Base-by-base conservation (phyloP, 2,329 filamentous ascomycete species). In the Tolypocladium amazonense region DNA sequence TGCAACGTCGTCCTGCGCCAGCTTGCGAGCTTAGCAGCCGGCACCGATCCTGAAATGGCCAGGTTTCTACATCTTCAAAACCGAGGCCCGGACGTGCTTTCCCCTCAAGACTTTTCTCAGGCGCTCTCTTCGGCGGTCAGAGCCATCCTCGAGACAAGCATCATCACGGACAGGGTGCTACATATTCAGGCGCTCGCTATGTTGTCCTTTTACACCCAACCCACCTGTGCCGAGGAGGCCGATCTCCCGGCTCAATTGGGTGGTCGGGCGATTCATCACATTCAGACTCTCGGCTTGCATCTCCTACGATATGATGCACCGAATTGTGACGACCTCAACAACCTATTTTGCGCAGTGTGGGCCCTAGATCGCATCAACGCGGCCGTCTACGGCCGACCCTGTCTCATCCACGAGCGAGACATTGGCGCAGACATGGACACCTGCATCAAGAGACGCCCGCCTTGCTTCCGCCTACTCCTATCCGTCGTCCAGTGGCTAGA, bases 341-440 rank as follows among this genome's bases (percentile, higher is more conserved):
- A 74, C 2, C 65, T 86, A 2, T 84, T 85, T 53, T 86, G 82
- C 64, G 81, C 79, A 8, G 73, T 85, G 0, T 87, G 83, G 83
- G 83, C 83, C 0, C 68, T 87, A 1, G 85, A 88, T 65, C 76
- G 82, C 18, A 75, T 87, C 52, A 82, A 82, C 56, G 78, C 82
- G 0, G 80, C 83, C 0, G 77, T 84, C n/a, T 81, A 85, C 60
- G 84, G 83, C 7, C 75, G 84, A 1, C 81, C 85, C 0, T 79
- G 81, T 54, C 68, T 85, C 30, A 79, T 88, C 60, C 83, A 87
- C 62, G 82, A 86, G 63, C 72, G 81, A 56, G 85, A 88, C 63
- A 76, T 85, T 35, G 80, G 82, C 8, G 79, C 79, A 58, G 76
- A 82, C 60, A 62, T 85, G 0, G 77, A 81, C 0, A 73, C 75